A percentile compares a stretch with the other conserved stretches of the same genome.
phyloP scores from a whole-genome alignment of 2,329 filamentous ascomycete species.

The Blumeria hordei region DNA sequence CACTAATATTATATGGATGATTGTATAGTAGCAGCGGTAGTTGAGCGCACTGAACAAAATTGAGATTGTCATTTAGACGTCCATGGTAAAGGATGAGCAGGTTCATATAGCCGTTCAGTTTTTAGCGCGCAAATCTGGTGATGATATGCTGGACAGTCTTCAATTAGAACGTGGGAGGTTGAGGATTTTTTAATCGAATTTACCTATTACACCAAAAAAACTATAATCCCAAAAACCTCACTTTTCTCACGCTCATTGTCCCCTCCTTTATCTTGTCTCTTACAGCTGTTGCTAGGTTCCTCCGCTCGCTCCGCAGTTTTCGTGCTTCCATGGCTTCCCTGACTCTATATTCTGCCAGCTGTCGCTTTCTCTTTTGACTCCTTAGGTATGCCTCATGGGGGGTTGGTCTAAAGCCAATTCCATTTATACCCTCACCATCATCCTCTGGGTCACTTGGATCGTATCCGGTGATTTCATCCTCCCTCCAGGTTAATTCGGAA shows the following conservation, averaged over 20 bases:
- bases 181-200: too few species aligned
- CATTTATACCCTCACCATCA: constrained; percentile 42
- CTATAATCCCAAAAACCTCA: constrained; percentile 10
- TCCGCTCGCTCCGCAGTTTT: constrained; percentile 26
- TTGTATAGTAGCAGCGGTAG: too few species aligned
- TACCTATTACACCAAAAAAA: too few species aligned
- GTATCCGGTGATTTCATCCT: constrained; percentile 43
- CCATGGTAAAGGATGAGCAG: too few species aligned
- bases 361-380: constrained; percentile 30
- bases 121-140: too few species aligned
- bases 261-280: constrained; percentile 4
- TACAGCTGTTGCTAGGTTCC: constrained; percentile 14
- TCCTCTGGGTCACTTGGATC: constrained; percentile 40
- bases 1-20: too few species aligned
- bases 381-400: constrained; percentile 33
- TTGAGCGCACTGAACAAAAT: too few species aligned
- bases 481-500: constrained; percentile 39
- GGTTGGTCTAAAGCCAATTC: constrained; percentile 41
- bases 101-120: too few species aligned
- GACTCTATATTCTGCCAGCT: constrained; percentile 36
- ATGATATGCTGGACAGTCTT: too few species aligned
- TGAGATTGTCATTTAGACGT: too few species aligned
- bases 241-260: constrained; percentile 10
- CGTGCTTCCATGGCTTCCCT: constrained; percentile 37
- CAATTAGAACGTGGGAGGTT: too few species aligned